A percentile compares a stretch with the other conserved stretches of the same genome.
These are phyloP conservation scores for Gnomoniopsis smithogilvyi DNA, from an alignment of 2,329 filamentous ascomycete genomes.

Conservation along the genomic window DNA sequence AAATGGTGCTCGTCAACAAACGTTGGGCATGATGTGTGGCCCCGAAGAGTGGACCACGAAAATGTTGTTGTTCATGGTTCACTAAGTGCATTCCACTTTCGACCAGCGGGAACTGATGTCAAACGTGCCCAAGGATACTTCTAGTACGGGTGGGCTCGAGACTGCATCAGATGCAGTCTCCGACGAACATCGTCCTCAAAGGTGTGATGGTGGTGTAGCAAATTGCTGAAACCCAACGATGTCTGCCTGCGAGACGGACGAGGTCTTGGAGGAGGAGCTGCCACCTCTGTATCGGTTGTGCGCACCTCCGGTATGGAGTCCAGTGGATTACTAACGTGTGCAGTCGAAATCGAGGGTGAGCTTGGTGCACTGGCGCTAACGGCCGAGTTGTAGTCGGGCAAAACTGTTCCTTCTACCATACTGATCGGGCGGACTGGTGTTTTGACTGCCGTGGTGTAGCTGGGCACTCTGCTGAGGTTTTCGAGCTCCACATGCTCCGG, in stretches of 20 bases:
- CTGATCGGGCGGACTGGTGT: conserved; percentile 56
- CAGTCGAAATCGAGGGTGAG: conserved; percentile 40
- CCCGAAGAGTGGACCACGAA: neutral
- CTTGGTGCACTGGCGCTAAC: conserved; percentile 51
- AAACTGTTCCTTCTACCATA: conserved; percentile 42
- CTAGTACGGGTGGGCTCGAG: conserved; percentile 25
- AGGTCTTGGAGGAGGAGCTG: conserved; percentile 17
- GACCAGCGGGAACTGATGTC: conserved; percentile 1
- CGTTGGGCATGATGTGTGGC: neutral
- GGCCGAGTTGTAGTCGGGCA: conserved; percentile 67
- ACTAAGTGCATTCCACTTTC: neutral
- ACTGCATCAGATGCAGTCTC: conserved; percentile 34
- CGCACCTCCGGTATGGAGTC: conserved; percentile 28
- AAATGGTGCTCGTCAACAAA: neutral
- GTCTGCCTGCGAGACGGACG: conserved; percentile 22
- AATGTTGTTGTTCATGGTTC: neutral
- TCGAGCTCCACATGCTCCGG: conserved; percentile 59
- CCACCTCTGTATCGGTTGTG: conserved; percentile 19
- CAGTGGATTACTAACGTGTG: conserved; percentile 28
- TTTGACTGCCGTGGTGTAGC: conserved; percentile 71
- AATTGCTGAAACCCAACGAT: conserved; percentile 22
- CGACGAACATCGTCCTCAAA: conserved; percentile 30
- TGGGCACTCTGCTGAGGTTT: conserved; percentile 70
- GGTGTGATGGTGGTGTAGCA: conserved; percentile 21
- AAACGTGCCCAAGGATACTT: conserved; percentile 12